Percentiles rank a stretch among this genome's conserved stretches.
phyloP scores from a whole-genome alignment of 2,329 filamentous ascomycete species.

The Phoma sp. region DNA sequence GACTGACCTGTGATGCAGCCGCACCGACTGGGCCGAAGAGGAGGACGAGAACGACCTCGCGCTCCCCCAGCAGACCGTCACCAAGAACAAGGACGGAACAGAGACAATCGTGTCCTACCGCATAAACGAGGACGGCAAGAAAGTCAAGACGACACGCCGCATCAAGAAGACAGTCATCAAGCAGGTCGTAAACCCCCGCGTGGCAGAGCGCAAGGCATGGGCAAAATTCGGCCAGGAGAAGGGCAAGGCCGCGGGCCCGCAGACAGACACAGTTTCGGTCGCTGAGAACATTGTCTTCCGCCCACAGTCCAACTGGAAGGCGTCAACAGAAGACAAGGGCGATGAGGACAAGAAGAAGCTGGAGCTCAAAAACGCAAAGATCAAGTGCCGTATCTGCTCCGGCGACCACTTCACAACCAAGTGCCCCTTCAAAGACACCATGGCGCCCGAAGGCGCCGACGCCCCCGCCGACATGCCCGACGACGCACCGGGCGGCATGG shows the following conservation, averaged over 20 bases:
- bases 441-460: constrained; percentile 76
- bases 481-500: constrained; percentile 57
- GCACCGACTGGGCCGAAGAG: constrained; percentile 87
- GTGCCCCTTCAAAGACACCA: constrained; percentile 99
- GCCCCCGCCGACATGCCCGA: constrained; percentile 56
- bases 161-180: constrained; percentile 92
- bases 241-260: constrained; percentile 83
- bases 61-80: constrained; percentile 86
- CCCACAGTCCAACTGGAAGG: constrained; percentile 92
- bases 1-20: constrained; percentile 49
- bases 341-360: constrained; percentile 75
- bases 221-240: constrained; percentile 90
- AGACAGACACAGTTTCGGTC: constrained; percentile 87
- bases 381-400: constrained; percentile 99
- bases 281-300: constrained; percentile 99
- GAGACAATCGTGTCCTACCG: constrained; percentile 93
- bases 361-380: constrained; percentile 94
- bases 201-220: constrained; percentile 94
- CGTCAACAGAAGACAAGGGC: constrained; percentile 77
- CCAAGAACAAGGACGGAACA: constrained; percentile 97
- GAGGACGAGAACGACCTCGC: constrained; percentile 90
- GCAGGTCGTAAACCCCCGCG: constrained; percentile 93
- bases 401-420: constrained; percentile 99
- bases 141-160: constrained; percentile 95
- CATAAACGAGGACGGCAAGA: constrained; percentile 91